Evolutionary conservation across 164 flowering plant genomes (phyloP).

Genomic region (Vitis rotundifolia): DNA sequence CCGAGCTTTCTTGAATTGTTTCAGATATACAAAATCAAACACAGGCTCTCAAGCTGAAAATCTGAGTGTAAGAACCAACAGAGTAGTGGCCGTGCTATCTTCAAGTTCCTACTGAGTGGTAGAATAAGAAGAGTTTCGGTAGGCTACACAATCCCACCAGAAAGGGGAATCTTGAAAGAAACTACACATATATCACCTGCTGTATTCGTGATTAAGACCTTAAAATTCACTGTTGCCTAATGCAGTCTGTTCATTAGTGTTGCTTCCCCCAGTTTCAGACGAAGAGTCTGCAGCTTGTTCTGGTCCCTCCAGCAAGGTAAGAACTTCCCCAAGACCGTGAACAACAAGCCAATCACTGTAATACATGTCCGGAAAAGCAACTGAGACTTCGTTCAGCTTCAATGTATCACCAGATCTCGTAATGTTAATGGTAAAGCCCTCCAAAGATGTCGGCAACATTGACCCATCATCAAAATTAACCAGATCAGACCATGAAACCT

Average conservation of each 20-base stretch:
- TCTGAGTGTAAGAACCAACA: too few relatives aligned
- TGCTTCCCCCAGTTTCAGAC: conserved; percentile 3
- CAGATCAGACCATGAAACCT: conserved; percentile 45
- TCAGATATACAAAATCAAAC: too few relatives aligned
- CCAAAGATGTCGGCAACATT: conserved; percentile 30
- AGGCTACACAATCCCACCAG: too few relatives aligned
- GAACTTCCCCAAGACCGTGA: conserved; percentile 46
- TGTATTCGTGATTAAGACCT: background rate
- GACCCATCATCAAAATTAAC: conserved; percentile 31
- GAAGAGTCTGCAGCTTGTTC: background rate
- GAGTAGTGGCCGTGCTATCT: too few relatives aligned
- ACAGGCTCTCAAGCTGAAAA: too few relatives aligned
- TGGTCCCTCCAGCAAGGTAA: conserved; percentile 9
- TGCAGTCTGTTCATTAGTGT: background rate
- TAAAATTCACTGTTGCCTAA: conserved; percentile 4
- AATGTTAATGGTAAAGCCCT: conserved; percentile 42
- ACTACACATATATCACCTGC: too few relatives aligned
- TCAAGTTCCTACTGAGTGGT: too few relatives aligned
- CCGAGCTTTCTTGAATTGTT: too few relatives aligned
- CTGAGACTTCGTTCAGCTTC: conserved; percentile 41
- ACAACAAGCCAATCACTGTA: conserved; percentile 38
- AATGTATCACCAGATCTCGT: conserved; percentile 32
- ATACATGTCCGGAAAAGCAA: conserved; percentile 39
- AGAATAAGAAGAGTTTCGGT: too few relatives aligned
- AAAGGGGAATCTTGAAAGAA: too few relatives aligned